These are phyloP conservation scores for Rosa hybrid DNA, from an alignment of 331 rosid genomes.

Conservation along the genomic window DNA sequence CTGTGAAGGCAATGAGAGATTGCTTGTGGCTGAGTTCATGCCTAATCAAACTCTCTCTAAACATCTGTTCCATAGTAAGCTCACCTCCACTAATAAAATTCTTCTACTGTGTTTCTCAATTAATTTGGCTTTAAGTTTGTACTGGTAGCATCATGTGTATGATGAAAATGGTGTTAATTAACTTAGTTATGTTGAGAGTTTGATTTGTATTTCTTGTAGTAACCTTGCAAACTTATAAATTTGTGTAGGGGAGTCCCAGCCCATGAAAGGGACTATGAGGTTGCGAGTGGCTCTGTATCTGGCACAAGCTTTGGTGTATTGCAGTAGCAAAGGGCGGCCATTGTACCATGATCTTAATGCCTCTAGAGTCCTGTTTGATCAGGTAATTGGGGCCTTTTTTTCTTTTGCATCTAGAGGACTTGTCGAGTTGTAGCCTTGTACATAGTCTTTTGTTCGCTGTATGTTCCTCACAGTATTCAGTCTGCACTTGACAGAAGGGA, in stretches of 20 bases:
- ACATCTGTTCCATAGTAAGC: slow-evolving; percentile 87
- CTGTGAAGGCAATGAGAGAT: slow-evolving; percentile 67
- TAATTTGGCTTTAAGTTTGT: background rate
- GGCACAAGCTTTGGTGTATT: slow-evolving; percentile 91
- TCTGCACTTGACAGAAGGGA: slow-evolving; percentile 50
- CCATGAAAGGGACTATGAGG: slow-evolving; percentile 99
- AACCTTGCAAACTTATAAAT: background rate
- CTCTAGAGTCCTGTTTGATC: slow-evolving; percentile 82
- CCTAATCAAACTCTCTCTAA: slow-evolving; percentile 85
- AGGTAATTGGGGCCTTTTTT: slow-evolving; percentile 39
- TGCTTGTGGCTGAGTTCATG: slow-evolving; percentile 83
- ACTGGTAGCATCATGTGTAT: background rate
- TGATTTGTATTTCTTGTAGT: background rate
- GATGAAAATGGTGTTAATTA: background rate
- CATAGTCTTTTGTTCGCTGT: slow-evolving; percentile 7
- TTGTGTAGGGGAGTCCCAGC: slow-evolving; percentile 74
- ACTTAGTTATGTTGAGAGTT: background rate
- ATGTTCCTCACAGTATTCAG: slow-evolving; percentile 19
- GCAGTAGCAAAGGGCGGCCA: slow-evolving; percentile 71
- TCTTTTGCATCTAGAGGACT: background rate
- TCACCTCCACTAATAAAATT: background rate
- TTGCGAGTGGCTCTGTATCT: slow-evolving; percentile 86
- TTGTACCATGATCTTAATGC: slow-evolving; percentile 92
- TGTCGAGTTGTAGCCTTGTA: background rate
- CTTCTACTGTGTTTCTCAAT: background rate